Conservation (phyloP, 306 rosid species). For the Dryas octopetala region DNA sequence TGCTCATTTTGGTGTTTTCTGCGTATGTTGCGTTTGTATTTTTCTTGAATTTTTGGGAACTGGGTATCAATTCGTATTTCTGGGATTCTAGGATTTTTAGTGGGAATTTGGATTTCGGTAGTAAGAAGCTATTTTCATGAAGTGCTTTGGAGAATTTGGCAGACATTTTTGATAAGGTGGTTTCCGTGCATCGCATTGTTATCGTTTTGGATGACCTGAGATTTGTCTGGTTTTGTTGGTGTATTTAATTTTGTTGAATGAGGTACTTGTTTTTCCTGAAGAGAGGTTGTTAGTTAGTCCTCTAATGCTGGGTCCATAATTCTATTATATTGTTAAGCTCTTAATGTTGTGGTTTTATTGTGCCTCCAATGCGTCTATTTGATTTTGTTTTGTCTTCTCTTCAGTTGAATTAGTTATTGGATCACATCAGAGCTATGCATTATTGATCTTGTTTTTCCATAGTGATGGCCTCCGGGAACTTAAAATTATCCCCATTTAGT, state of each 20-base stretch:
- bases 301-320: constrained; percentile 5
- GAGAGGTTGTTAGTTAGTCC: background rate
- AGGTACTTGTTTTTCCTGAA: background rate
- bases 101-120: constrained; percentile 15
- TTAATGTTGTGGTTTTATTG: background rate
- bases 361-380: constrained; percentile 1
- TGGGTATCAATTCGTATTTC: constrained; percentile 15
- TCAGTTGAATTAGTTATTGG: background rate
- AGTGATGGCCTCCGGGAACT: background rate
- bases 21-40: background rate
- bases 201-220: background rate
- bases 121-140: background rate
- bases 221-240: background rate
- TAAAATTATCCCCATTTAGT: background rate
- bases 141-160: background rate
- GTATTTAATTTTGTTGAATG: background rate
- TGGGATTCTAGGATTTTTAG: constrained; percentile 4
- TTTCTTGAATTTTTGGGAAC: constrained; percentile 23
- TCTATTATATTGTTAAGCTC: background rate
- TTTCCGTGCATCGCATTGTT: background rate
- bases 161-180: constrained; percentile 6
- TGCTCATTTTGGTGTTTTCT: constrained; percentile 9
- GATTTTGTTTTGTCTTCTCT: no score
- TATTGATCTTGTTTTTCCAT: background rate
- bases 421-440: background rate